Evolutionary conservation across 1,139 yeast species (phyloP).

Genomic region (Candida sanyaensis): DNA sequence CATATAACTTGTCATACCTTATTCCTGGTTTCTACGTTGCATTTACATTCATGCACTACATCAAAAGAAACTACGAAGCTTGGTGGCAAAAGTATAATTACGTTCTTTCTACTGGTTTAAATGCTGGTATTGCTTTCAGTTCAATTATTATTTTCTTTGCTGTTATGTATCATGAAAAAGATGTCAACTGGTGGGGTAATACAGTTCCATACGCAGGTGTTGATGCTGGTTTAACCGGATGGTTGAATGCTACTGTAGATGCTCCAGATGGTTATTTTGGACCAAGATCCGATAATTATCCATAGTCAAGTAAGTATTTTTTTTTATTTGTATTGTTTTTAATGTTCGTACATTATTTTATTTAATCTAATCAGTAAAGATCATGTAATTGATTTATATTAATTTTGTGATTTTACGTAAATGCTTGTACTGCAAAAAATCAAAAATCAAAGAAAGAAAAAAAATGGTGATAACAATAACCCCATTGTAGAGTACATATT

Average conservation of each 20-base stretch:
- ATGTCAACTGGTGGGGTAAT: constrained; percentile 61
- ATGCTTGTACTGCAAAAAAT: too few relatives aligned
- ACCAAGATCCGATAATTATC: constrained; percentile 38
- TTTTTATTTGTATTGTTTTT: background rate
- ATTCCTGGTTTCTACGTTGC: constrained; percentile 44
- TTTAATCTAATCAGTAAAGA: too few relatives aligned
- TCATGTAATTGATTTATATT: too few relatives aligned
- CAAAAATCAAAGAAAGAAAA: too few relatives aligned
- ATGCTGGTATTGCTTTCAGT: constrained; percentile 55
- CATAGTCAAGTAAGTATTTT: constrained; percentile 16
- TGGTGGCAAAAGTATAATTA: constrained; percentile 65
- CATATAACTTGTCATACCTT: constrained; percentile 51
- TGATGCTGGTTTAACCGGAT: constrained; percentile 36
- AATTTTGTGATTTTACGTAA: too few relatives aligned
- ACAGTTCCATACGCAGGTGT: constrained; percentile 40
- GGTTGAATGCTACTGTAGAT: constrained; percentile 20
- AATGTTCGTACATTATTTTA: background rate
- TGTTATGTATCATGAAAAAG: constrained; percentile 43
- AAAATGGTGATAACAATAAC: too few relatives aligned
- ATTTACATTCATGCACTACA: constrained; percentile 45
- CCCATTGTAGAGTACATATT: too few relatives aligned
- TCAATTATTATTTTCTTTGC: constrained; percentile 55
- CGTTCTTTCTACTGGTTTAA: constrained; percentile 49
- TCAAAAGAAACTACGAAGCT: constrained; percentile 41
- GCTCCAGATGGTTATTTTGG: constrained; percentile 51